Evolutionary conservation across 495 filamentous ascomycete species (phyloP).

Genomic region (Astrothelium macrocarpum): DNA sequence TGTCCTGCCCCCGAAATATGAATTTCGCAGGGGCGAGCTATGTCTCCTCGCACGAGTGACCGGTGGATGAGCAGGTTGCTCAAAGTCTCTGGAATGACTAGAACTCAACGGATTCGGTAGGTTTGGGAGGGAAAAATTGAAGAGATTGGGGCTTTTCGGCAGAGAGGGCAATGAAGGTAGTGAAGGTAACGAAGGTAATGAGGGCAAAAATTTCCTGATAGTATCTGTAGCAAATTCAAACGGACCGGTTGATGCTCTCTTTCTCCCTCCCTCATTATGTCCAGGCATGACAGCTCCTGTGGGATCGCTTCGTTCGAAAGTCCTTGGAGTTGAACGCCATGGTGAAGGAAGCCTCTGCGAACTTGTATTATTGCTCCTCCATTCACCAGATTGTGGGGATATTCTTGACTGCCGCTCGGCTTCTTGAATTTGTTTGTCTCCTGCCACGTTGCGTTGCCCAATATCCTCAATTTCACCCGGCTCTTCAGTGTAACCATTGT

Average conservation of each 20-base stretch:
- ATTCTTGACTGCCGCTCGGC: background rate
- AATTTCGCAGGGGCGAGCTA: background rate
- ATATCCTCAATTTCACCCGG: slow-evolving; percentile 10
- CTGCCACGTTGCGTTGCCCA: background rate
- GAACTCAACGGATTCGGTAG: background rate
- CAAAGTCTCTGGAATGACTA: background rate
- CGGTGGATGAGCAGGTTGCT: background rate
- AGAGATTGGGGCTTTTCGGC: slow-evolving; percentile 7
- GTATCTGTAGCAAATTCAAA: slow-evolving; percentile 14
- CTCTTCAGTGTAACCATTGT: slow-evolving; percentile 12
- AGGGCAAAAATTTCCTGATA: slow-evolving; percentile 20
- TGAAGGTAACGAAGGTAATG: background rate
- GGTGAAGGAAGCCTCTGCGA: slow-evolving; percentile 7
- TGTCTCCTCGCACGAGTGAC: background rate
- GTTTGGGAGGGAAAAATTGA: slow-evolving; percentile 4
- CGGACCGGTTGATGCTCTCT: background rate
- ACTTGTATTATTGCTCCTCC: background rate
- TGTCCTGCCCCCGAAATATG: background rate
- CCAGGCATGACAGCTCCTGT: background rate
- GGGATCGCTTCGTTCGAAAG: background rate
- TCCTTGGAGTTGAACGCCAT: slow-evolving; percentile 4
- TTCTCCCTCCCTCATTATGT: slow-evolving; percentile 2
- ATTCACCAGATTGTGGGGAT: background rate
- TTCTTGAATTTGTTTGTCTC: background rate
- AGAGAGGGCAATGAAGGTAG: slow-evolving; percentile 10